Percentiles rank a stretch among this genome's conserved stretches.
Evolutionary conservation across 2,329 filamentous ascomycete species (phyloP).

Genomic region (Scopulariopsis brevicaulis): DNA sequence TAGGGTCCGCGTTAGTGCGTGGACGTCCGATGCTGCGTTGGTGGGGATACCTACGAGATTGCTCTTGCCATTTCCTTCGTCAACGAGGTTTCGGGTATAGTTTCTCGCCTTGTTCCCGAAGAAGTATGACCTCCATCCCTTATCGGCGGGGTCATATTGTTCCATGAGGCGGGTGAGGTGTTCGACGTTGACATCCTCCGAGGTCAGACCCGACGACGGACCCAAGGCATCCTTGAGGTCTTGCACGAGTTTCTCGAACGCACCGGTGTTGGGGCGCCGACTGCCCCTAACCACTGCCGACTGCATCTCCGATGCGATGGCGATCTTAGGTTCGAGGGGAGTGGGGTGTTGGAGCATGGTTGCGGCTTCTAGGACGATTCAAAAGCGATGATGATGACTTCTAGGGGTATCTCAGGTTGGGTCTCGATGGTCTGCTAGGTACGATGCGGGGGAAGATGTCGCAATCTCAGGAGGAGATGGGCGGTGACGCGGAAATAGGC

Average conservation of each 20-base stretch:
- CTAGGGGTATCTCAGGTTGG: neutral
- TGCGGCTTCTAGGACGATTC: neutral
- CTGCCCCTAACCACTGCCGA: neutral
- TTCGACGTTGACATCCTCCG: constrained; percentile 66
- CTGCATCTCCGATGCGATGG: neutral
- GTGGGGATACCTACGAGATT: constrained; percentile 45
- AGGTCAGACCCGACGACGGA: constrained; percentile 70
- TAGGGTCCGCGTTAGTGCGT: constrained; percentile 19
- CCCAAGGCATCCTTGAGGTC: constrained; percentile 67
- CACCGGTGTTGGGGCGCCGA: neutral
- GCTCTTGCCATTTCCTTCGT: constrained; percentile 74
- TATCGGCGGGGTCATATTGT: constrained; percentile 55
- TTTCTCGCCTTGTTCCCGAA: constrained; percentile 56
- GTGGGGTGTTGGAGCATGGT: constrained; percentile 4
- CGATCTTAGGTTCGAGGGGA: neutral
- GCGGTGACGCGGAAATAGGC: neutral
- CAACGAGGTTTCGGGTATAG: constrained; percentile 84
- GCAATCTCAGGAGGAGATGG: neutral
- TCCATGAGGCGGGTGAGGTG: constrained; percentile 64
- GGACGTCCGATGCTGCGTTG: neutral
- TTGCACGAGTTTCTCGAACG: constrained; percentile 60
- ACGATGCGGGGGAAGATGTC: neutral
- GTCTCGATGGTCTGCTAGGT: neutral
- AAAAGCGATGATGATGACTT: neutral
- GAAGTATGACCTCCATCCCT: constrained; percentile 66